Evolutionary conservation across 2,329 filamentous ascomycete species (phyloP).

Genomic region (Alternaria arbusti): DNA sequence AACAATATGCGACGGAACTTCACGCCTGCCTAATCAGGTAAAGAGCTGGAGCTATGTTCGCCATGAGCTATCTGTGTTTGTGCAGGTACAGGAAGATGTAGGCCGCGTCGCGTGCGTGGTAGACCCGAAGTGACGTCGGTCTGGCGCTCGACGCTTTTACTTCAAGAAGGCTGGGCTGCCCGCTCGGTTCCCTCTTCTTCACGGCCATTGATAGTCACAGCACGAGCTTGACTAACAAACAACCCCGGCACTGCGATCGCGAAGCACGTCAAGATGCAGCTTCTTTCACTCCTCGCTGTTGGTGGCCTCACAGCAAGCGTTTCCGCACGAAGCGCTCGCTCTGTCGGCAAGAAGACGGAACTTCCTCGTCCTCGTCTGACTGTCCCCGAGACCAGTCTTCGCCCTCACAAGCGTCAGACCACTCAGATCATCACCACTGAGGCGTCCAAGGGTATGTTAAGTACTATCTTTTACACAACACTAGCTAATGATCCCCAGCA

Average conservation of each 20-base stretch:
- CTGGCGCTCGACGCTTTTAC: neutral
- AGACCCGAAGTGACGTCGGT: slow-evolving; percentile 16
- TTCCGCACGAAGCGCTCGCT: slow-evolving; percentile 37
- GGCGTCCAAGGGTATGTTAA: slow-evolving; percentile 25
- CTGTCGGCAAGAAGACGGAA: slow-evolving; percentile 39
- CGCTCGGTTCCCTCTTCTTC: neutral
- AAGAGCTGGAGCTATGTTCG: slow-evolving; percentile 6
- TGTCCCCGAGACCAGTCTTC: slow-evolving; percentile 22
- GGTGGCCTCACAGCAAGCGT: slow-evolving; percentile 34
- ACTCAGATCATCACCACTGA: slow-evolving; percentile 51
- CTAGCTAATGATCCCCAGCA: slow-evolving; percentile 27
- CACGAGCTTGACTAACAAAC: slow-evolving; percentile 2
- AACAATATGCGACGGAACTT: neutral
- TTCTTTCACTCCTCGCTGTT: slow-evolving; percentile 41
- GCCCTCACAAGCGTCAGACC: slow-evolving; percentile 29
- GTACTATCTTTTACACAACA: too few relatives aligned
- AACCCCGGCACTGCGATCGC: neutral
- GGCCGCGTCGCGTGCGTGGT: slow-evolving; percentile 9
- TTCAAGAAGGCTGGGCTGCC: slow-evolving; percentile 6
- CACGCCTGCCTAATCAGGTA: slow-evolving; percentile 22
- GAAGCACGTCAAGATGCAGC: slow-evolving; percentile 33
- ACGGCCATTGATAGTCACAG: slow-evolving; percentile 8
- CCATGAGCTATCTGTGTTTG: slow-evolving; percentile 15
- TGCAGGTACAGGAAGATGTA: slow-evolving; percentile 9
- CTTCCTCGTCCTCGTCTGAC: slow-evolving; percentile 34